Evolutionary conservation across 495 filamentous ascomycete genomes (phyloP).

Genomic region (Trichoderma reesei): DNA sequence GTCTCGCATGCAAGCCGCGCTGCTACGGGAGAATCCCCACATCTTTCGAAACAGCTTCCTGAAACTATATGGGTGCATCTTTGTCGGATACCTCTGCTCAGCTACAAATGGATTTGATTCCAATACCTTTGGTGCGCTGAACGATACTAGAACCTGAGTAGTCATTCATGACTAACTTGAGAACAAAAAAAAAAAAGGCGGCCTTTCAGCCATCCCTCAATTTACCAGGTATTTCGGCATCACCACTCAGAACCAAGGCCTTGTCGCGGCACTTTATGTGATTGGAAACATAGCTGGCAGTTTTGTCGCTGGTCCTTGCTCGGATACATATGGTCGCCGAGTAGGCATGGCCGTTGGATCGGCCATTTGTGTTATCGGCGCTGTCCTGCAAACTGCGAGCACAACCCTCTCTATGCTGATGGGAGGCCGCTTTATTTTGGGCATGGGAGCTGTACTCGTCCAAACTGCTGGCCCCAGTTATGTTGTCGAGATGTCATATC

Average conservation of each 20-base stretch:
- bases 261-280: slow-evolving; percentile 43
- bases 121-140: neutral
- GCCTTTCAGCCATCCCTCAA: neutral
- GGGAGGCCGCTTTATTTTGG: slow-evolving; percentile 52
- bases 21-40: neutral
- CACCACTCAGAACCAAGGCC: slow-evolving; percentile 21
- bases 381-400: slow-evolving; percentile 32
- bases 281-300: slow-evolving; percentile 24
- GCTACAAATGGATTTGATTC: slow-evolving; percentile 5
- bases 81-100: neutral
- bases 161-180: too few species aligned
- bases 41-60: neutral
- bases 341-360: slow-evolving; percentile 43
- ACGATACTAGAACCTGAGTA: too few species aligned
- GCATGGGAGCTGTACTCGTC: slow-evolving; percentile 46
- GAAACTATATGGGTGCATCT: slow-evolving; percentile 4
- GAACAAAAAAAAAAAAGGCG: neutral
- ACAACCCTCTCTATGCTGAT: slow-evolving; percentile 38
- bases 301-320: slow-evolving; percentile 29
- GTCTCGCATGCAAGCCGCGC: slow-evolving; percentile 2
- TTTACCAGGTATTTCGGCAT: slow-evolving; percentile 1
- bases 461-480: slow-evolving; percentile 46
- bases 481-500: slow-evolving; percentile 49
- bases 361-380: slow-evolving; percentile 41
- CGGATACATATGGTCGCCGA: slow-evolving; percentile 28